Base-by-base conservation (phyloP, 1,284 basidiomycete genomes). In the Rugosomyces carneus region DNA sequence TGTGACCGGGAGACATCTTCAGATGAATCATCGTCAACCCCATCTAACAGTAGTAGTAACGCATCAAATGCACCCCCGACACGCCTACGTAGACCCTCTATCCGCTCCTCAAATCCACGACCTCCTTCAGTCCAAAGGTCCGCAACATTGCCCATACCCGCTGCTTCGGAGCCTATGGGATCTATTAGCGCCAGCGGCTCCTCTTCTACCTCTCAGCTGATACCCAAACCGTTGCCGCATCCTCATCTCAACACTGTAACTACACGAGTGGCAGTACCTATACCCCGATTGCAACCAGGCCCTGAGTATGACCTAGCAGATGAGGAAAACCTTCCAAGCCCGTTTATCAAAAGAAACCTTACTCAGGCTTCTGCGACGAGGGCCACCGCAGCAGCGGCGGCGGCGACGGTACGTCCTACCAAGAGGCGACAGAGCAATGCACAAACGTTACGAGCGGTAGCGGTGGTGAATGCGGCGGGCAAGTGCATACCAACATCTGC, bases 301-400 rank as follows among this genome's bases (percentile, higher is more conserved):
- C 70, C 74, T 2, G 67, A 73, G 42, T 89, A 87, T 54, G 78
- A 89, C 61, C 55, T 83, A 5, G 70, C 71, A 1, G 85, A 91
- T 59, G 86, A 89, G 57, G 88, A 89, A 62, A 90, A 89, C 60
- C 71, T 91, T 0, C 89, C 89, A 0, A 87, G 84, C 53, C 89
- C 89, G 1, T 92, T 91, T 65, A 58, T 92, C 35, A 84, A 84
- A 62, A 71, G 75, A 20, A 59, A 58, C 0, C 78, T 80, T 19
- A 68, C 73, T 13, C 52, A 52, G 31, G 50, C 45, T 26, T 40
- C 49, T n/a, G 47, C 42, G 10, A 46, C 41, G n/a, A 48, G 47
- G 8, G 43, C 44, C 0, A 40, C 49, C 8, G 31, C 43, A 16
- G 40, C 54, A 41, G 2, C 29, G 27, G 41, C 45, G 13, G 37